Conservation (phyloP, 1,284 basidiomycete genomes). For the Cryptococcus deneoformans region DNA sequence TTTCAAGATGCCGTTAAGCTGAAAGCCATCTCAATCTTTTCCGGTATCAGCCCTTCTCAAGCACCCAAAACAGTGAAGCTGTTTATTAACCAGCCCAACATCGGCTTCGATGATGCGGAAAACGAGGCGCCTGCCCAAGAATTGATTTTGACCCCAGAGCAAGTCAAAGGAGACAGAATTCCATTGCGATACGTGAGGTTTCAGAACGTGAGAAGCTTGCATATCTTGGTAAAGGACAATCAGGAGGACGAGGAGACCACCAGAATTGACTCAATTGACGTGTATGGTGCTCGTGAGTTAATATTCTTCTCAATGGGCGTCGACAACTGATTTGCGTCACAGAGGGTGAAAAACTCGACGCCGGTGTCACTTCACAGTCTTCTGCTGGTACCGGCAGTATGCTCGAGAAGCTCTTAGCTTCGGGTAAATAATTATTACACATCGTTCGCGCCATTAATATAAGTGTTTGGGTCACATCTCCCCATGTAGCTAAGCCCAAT, state of each 20-base stretch:
- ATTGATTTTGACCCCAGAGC: slow-evolving; percentile 43
- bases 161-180: slow-evolving; percentile 58
- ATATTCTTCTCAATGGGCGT: no score
- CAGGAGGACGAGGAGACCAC: slow-evolving; percentile 71
- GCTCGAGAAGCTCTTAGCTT: slow-evolving; percentile 7
- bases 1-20: slow-evolving; percentile 63
- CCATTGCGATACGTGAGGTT: slow-evolving; percentile 71
- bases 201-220: slow-evolving; percentile 67
- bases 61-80: slow-evolving; percentile 64
- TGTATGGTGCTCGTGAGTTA: slow-evolving; percentile 56
- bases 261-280: slow-evolving; percentile 70
- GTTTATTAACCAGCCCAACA: slow-evolving; percentile 61
- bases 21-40: slow-evolving; percentile 64
- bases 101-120: slow-evolving; percentile 61
- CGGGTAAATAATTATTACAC: no score
- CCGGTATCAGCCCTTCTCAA: slow-evolving; percentile 52
- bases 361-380: background rate
- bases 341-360: background rate
- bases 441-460: no score
- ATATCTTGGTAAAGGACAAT: slow-evolving; percentile 77
- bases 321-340: background rate
- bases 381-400: slow-evolving; percentile 5
- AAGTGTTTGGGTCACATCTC: slow-evolving; percentile 24
- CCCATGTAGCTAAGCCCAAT: slow-evolving; percentile 12
- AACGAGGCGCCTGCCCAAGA: slow-evolving; percentile 48